These are phyloP conservation scores for Ceratobasidium sp. DNA, from an alignment of 1,284 basidiomycete species.

Conservation along the genomic window DNA sequence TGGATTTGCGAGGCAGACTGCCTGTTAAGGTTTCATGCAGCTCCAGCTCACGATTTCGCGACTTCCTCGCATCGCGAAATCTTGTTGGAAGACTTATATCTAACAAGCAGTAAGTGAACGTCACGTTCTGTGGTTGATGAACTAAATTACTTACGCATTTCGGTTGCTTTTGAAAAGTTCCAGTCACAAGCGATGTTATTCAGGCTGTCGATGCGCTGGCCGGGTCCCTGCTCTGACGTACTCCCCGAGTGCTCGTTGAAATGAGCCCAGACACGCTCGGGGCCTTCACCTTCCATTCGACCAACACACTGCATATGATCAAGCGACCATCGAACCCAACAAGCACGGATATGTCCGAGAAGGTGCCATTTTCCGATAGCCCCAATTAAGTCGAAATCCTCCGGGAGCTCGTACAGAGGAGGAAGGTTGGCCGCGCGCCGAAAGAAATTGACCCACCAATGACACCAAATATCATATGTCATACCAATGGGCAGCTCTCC, in stretches of 20 bases:
- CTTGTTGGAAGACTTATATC: neutral
- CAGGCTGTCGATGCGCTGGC: neutral
- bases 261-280: conserved; percentile 1
- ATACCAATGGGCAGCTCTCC: conserved; percentile 15
- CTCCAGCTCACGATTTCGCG: neutral
- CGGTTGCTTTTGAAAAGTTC: neutral
- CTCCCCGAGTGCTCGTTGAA: conserved; percentile 24
- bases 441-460: neutral
- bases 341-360: neutral
- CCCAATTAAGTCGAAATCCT: neutral
- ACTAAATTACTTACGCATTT: neutral
- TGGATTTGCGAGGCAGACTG: neutral
- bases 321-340: neutral
- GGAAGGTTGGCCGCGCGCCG: neutral
- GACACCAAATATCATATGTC: conserved; percentile 27
- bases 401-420: neutral
- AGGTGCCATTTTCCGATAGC: conserved; percentile 28
- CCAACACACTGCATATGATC: neutral
- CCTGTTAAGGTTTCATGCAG: neutral
- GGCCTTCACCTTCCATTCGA: too few relatives aligned
- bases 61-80: neutral
- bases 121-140: too few relatives aligned
- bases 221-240: conserved; percentile 23
- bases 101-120: neutral
- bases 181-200: neutral